A percentile compares a stretch with the other conserved stretches of the same genome.
Evolutionary conservation across 768 basidiomycete genomes (phyloP).

Genomic region (Mycena alexandri): DNA sequence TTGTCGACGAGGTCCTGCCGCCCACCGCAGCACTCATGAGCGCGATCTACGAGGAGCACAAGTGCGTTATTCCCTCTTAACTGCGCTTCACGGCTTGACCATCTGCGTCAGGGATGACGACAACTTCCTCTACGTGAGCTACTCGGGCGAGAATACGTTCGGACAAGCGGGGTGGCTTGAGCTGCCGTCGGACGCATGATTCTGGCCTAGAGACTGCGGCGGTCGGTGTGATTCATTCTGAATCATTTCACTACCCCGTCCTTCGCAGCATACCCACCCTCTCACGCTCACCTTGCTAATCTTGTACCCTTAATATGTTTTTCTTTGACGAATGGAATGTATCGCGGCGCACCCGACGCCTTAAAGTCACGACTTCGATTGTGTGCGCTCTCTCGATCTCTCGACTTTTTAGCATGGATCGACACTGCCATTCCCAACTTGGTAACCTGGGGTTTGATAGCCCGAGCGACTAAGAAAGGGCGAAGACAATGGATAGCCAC

Average conservation of each 20-base stretch:
- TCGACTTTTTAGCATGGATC: constrained; percentile 1
- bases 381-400: too few species aligned
- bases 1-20: constrained; percentile 98
- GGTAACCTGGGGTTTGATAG: background rate
- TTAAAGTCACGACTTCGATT: constrained; percentile 6
- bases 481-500: constrained; percentile 4
- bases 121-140: constrained; percentile 98
- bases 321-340: constrained; percentile 37
- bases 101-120: constrained; percentile 87
- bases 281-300: constrained; percentile 36
- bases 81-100: constrained; percentile 42
- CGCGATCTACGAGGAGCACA: constrained; percentile 99
- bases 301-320: constrained; percentile 41
- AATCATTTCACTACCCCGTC: constrained; percentile 31
- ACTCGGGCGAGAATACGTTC: constrained; percentile 98
- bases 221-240: constrained; percentile 41
- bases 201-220: constrained; percentile 35
- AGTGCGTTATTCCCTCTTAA: constrained; percentile 67
- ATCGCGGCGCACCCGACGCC: constrained; percentile 26
- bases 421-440: constrained; percentile 10
- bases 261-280: constrained; percentile 34
- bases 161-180: constrained; percentile 69
- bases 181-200: constrained; percentile 60
- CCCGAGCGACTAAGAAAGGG: background rate
- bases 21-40: constrained; percentile 99